phyloP scores from a whole-genome alignment of 768 basidiomycete species.

The Gyrodon lividus region DNA sequence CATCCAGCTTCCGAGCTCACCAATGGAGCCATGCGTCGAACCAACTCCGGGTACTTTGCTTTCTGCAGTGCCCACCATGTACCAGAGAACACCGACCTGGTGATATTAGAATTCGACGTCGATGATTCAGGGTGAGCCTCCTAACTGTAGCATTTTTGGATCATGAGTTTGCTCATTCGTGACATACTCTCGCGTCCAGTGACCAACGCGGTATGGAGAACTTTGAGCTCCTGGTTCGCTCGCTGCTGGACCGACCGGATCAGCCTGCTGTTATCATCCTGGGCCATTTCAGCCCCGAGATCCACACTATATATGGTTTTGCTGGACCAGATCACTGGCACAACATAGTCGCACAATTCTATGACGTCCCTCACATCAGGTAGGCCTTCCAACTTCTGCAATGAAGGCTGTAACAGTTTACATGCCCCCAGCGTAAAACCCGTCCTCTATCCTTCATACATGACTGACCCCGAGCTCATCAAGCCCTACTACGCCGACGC shows the following conservation, averaged over 20 bases:
- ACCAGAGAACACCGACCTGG: constrained; percentile 90
- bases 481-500: constrained; percentile 79
- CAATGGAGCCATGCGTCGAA: constrained; percentile 92
- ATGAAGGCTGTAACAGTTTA: neutral
- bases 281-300: constrained; percentile 92
- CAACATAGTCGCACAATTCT: constrained; percentile 89
- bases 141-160: neutral
- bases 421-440: constrained; percentile 62
- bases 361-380: constrained; percentile 93
- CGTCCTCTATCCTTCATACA: constrained; percentile 78
- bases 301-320: constrained; percentile 76
- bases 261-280: constrained; percentile 90
- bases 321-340: constrained; percentile 91
- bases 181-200: constrained; percentile 35
- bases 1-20: constrained; percentile 97
- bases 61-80: constrained; percentile 93
- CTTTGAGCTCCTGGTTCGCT: constrained; percentile 91
- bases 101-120: constrained; percentile 92
- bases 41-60: constrained; percentile 92
- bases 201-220: constrained; percentile 71
- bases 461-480: constrained; percentile 64
- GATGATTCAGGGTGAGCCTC: constrained; percentile 78
- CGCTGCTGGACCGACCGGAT: constrained; percentile 85
- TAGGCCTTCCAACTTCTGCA: constrained; percentile 19
- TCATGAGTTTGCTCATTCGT: neutral